These are phyloP conservation scores for Xylaria digitata DNA, from an alignment of 2,329 filamentous ascomycete species.

Conservation along the genomic window DNA sequence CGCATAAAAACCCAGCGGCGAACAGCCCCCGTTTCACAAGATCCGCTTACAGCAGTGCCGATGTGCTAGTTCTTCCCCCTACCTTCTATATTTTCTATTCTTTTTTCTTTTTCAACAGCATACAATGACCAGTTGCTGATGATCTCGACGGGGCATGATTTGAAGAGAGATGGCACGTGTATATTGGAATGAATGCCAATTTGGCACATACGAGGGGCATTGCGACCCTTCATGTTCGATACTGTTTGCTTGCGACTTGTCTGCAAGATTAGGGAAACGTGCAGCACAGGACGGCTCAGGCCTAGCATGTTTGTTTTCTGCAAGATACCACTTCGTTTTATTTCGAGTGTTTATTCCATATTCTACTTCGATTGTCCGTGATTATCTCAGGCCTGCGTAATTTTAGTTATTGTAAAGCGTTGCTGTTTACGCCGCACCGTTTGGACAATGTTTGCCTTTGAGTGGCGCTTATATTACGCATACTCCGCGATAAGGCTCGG, in stretches of 20 bases:
- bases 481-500: slow-evolving; percentile 2
- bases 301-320: slow-evolving; percentile 40
- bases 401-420: slow-evolving; percentile 3
- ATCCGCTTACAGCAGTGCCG: slow-evolving; percentile 15
- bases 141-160: slow-evolving; percentile 48
- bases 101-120: slow-evolving; percentile 37
- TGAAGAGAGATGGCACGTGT: slow-evolving; percentile 45
- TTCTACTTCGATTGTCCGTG: slow-evolving; percentile 17
- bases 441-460: slow-evolving; percentile 29
- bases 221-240: slow-evolving; percentile 25
- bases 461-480: slow-evolving; percentile 2
- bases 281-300: slow-evolving; percentile 40
- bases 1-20: background rate
- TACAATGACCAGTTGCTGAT: slow-evolving; percentile 38
- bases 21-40: slow-evolving; percentile 24
- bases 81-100: slow-evolving; percentile 35
- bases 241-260: slow-evolving; percentile 31
- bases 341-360: slow-evolving; percentile 25
- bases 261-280: slow-evolving; percentile 25
- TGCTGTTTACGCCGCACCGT: slow-evolving; percentile 10
- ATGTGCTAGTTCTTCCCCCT: slow-evolving; percentile 27
- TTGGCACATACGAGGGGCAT: slow-evolving; percentile 24
- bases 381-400: slow-evolving; percentile 11
- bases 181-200: slow-evolving; percentile 40
- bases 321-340: slow-evolving; percentile 47